These are phyloP conservation scores for Starmerella etchellsii DNA, from an alignment of 805 yeast species.

Conservation along the genomic window DNA sequence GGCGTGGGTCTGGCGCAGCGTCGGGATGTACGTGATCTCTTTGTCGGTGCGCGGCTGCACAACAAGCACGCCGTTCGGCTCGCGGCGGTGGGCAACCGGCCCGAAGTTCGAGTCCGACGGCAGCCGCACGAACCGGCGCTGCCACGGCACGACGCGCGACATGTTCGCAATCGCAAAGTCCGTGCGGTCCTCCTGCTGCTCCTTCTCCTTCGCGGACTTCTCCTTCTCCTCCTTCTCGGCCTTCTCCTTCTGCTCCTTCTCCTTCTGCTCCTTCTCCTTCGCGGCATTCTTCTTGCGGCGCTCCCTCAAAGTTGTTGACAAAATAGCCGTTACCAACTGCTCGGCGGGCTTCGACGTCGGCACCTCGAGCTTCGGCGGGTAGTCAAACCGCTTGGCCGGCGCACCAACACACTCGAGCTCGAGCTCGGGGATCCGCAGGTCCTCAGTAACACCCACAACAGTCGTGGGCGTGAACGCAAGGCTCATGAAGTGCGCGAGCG, in stretches of 20 bases:
- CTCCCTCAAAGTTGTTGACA: slow-evolving; percentile 91
- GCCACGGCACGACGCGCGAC: slow-evolving; percentile 82
- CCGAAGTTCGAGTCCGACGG: slow-evolving; percentile 56
- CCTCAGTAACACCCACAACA: slow-evolving; percentile 71
- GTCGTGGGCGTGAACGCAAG: slow-evolving; percentile 89
- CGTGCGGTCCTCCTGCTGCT: slow-evolving; percentile 30
- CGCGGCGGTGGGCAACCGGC: slow-evolving; percentile 54
- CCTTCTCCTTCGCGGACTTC: slow-evolving; percentile 25
- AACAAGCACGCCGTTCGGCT: slow-evolving; percentile 27
- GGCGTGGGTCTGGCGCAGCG: slow-evolving; percentile 81
- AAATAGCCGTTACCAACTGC: slow-evolving; percentile 80
- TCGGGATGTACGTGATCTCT: slow-evolving; percentile 56
- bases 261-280: slow-evolving; percentile 16
- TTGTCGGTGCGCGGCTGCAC: slow-evolving; percentile 21
- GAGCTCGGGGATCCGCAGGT: slow-evolving; percentile 76
- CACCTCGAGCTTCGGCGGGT: slow-evolving; percentile 80
- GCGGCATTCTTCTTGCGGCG: slow-evolving; percentile 50
- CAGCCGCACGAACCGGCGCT: slow-evolving; percentile 71
- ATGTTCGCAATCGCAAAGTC: slow-evolving; percentile 59
- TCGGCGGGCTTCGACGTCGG: slow-evolving; percentile 72
- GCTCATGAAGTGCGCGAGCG: slow-evolving; percentile 82
- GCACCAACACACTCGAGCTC: slow-evolving; percentile 61
- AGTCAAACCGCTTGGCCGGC: slow-evolving; percentile 65
- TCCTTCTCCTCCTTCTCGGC: slow-evolving; percentile 21
- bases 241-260: slow-evolving; percentile 22